These are phyloP conservation scores for Coccinonectria pachysandricola DNA, from an alignment of 2,329 filamentous ascomycete species.

Conservation along the genomic window DNA sequence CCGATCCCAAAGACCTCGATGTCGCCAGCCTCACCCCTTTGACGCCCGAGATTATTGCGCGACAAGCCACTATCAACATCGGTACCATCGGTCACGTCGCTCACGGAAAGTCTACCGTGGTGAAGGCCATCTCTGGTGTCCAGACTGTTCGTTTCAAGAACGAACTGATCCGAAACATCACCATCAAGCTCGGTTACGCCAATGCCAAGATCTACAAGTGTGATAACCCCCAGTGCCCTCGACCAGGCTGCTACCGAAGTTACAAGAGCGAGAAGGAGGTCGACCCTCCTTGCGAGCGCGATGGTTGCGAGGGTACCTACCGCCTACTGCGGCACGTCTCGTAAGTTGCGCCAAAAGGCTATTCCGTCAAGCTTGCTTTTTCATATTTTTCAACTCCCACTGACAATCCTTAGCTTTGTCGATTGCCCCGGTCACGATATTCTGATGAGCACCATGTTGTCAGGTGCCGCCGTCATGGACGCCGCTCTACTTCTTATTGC, in stretches of 20 bases:
- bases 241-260: constrained; percentile 90
- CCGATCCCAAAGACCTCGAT: constrained; percentile 82
- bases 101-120: constrained; percentile 96
- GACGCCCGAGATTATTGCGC: constrained; percentile 91
- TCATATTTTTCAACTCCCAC: too few species aligned
- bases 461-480: constrained; percentile 98
- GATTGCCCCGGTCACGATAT: constrained; percentile 99
- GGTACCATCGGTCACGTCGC: constrained; percentile 98
- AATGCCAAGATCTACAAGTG: constrained; percentile 99
- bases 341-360: constrained; percentile 53
- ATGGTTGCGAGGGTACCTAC: constrained; percentile 83
- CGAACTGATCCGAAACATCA: constrained; percentile 97
- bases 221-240: constrained; percentile 80
- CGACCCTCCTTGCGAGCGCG: constrained; percentile 88
- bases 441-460: constrained; percentile 99
- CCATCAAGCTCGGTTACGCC: constrained; percentile 98
- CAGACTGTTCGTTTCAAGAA: constrained; percentile 99
- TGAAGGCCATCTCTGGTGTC: constrained; percentile 97
- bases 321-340: constrained; percentile 84
- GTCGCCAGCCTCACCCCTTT: constrained; percentile 70
- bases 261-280: constrained; percentile 99
- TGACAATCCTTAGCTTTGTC: constrained; percentile 58
- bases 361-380: too few species aligned
- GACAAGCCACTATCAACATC: constrained; percentile 98
- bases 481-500: constrained; percentile 92